Evolutionary conservation across 345 rosid genomes (phyloP).

Genomic region (Nasturtium officinale): DNA sequence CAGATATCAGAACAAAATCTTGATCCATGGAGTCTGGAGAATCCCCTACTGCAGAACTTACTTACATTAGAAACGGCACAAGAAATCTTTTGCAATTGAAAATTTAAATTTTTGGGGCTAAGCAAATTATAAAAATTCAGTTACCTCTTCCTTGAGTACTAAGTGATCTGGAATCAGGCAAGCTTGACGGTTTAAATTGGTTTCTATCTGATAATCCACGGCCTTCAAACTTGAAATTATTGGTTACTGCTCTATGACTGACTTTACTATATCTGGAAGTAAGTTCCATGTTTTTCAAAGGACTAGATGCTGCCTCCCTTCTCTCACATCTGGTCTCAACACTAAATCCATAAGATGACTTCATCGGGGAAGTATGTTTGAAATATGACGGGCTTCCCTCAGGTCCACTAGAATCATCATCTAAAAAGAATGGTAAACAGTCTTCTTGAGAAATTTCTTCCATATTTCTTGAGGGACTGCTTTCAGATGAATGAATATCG

Average conservation of each 20-base stretch:
- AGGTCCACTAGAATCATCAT: constrained; percentile 81
- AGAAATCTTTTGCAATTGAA: not conserved
- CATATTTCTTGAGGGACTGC: constrained; percentile 50
- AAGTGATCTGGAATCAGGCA: constrained; percentile 54
- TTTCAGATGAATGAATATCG: constrained; percentile 53
- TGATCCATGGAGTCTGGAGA: constrained; percentile 81
- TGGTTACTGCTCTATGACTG: constrained; percentile 48
- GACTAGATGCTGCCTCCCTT: constrained; percentile 54
- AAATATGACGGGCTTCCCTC: constrained; percentile 73
- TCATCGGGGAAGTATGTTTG: constrained; percentile 52
- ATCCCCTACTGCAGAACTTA: constrained; percentile 54
- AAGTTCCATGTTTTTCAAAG: constrained; percentile 50
- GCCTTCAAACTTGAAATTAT: constrained; percentile 50
- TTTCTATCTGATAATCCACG: constrained; percentile 49
- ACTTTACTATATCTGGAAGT: constrained; percentile 53
- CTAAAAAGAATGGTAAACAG: constrained; percentile 79
- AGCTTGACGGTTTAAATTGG: constrained; percentile 51
- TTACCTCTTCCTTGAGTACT: constrained; percentile 63
- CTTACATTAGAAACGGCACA: not conserved
- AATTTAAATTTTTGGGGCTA: not conserved
- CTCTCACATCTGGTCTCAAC: constrained; percentile 50
- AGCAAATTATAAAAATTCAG: constrained; percentile 10
- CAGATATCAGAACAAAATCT: constrained; percentile 90
- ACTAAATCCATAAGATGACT: constrained; percentile 61
- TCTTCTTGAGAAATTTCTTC: constrained; percentile 78